A percentile compares a stretch with the other conserved stretches of the same genome.
These are phyloP conservation scores for Solanum rostratum DNA, from an alignment of 257 asterid genomes.

Conservation along the genomic window DNA sequence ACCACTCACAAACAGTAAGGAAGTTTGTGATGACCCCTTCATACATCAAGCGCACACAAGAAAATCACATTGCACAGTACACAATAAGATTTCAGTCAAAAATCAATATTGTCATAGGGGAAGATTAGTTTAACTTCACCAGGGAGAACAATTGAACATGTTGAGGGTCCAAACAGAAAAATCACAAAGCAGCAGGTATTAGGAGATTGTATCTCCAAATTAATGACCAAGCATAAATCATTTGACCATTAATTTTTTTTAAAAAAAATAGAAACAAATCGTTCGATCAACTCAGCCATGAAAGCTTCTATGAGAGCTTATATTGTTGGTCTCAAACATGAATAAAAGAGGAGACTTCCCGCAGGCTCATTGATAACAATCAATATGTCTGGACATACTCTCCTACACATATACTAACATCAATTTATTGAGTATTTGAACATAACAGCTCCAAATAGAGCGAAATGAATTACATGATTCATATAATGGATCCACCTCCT, in stretches of 20 bases:
- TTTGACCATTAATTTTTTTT: not conserved
- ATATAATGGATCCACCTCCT: too few relatives aligned
- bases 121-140: not conserved
- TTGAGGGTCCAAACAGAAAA: not conserved
- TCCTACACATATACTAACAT: not conserved
- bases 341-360: not conserved
- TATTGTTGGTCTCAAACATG: not conserved
- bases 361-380: not conserved
- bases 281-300: not conserved
- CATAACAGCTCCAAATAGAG: slow-evolving; percentile 4
- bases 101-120: not conserved
- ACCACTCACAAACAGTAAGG: not conserved
- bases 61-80: not conserved
- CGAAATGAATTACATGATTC: not conserved
- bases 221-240: not conserved
- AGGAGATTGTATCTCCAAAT: not conserved
- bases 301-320: not conserved
- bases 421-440: not conserved
- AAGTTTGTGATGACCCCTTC: not conserved
- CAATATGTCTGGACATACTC: not conserved
- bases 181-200: not conserved
- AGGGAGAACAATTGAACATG: not conserved
- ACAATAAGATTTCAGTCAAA: not conserved
- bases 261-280: not conserved
- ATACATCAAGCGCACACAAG: not conserved